phyloP scores from a whole-genome alignment of 2,329 filamentous ascomycete genomes.

The Paraphoma chrysanthemicola region DNA sequence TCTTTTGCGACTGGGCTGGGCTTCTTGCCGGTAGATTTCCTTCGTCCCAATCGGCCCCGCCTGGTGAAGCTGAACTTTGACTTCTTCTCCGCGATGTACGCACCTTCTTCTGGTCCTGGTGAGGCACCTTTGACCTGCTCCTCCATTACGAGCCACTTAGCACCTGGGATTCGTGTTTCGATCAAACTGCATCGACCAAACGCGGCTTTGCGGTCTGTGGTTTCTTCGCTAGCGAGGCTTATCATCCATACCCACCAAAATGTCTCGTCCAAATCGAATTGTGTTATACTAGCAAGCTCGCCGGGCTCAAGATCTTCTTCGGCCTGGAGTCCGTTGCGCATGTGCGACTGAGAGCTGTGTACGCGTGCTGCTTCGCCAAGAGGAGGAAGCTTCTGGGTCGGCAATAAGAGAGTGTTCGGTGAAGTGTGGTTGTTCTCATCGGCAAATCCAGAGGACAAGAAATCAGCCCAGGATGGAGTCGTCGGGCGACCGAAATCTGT shows the following conservation, averaged over 20 bases:
- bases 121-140: slow-evolving; percentile 95
- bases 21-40: slow-evolving; percentile 54
- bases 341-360: slow-evolving; percentile 84
- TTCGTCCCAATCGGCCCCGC: slow-evolving; percentile 71
- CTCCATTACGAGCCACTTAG: slow-evolving; percentile 93
- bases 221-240: slow-evolving; percentile 90
- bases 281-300: slow-evolving; percentile 90
- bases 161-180: slow-evolving; percentile 81
- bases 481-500: slow-evolving; percentile 79
- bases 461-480: slow-evolving; percentile 98
- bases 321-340: slow-evolving; percentile 67
- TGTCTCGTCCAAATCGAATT: slow-evolving; percentile 86
- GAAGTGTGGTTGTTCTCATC: slow-evolving; percentile 73
- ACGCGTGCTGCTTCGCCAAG: slow-evolving; percentile 73
- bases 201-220: slow-evolving; percentile 81
- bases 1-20: slow-evolving; percentile 53
- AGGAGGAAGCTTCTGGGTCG: slow-evolving; percentile 90
- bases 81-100: slow-evolving; percentile 96
- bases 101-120: slow-evolving; percentile 80
- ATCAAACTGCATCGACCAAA: slow-evolving; percentile 94
- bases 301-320: slow-evolving; percentile 82
- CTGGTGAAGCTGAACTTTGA: slow-evolving; percentile 83
- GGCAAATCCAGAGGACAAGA: slow-evolving; percentile 89
- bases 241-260: slow-evolving; percentile 99
- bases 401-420: slow-evolving; percentile 75